Evolutionary conservation across 345 rosid species (phyloP), one percentile per base, ranked within the genome.

Genomic region (Raphanus raphanistrum): DNA sequence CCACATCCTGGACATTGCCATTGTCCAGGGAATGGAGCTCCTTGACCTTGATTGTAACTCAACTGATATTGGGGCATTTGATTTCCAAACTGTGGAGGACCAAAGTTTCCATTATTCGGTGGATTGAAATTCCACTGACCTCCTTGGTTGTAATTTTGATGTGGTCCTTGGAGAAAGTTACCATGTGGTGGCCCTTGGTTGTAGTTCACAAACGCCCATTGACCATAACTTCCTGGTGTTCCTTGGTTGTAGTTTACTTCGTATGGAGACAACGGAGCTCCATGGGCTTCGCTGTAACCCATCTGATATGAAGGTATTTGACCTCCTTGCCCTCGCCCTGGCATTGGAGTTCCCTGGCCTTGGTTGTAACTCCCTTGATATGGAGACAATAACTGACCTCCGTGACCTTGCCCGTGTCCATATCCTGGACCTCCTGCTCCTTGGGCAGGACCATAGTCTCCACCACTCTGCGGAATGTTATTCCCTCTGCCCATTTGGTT

Each of bases 261-360:
- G 26, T 79, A 73, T 41, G 84, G 43, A 48, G 86, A 82, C 60
- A 72, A 76, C 6, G 55, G 73, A 45, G 73, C 75, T 63, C 78
- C 87, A 54, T 75, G 89, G 57, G 81, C 87, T 79, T 78, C 93
- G 80, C 76, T 84, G 61, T 71, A 75, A 62, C 70, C 73, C 13
- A 82, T 82, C 80, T 85, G 87, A 65, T 77, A 43, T 2, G 85
- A 43, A 50, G 85, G 81, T 64, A 67, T 21, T 4, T 79, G 83
- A 54, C 78, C 85, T 76, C 85, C 81, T 66, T 63, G 67, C 4
- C 3, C 43, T n/a, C 32, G 31, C 31, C 31, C 31, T 28, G 48
- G 8, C n/a, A 35, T 9, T 17, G 48, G 48, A 35, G 8, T 8
- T 35, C 68, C 68, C n/a, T 63, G 50, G n/a, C 48, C 68, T 63